Conservation (phyloP, 1,284 basidiomycete genomes). For the Tilletia walkeri region DNA sequence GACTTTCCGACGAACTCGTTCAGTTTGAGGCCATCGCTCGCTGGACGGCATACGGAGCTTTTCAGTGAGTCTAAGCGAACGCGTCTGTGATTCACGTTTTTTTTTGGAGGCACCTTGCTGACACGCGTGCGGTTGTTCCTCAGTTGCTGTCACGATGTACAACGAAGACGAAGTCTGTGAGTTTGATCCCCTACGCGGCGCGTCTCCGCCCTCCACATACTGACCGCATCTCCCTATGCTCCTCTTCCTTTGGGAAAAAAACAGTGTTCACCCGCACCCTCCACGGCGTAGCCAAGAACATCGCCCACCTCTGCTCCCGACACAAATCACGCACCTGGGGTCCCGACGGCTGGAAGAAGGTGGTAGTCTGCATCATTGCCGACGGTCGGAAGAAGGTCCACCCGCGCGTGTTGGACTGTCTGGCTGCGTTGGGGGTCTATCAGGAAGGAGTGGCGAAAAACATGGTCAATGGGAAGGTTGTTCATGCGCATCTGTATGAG, state of each 20-base stretch:
- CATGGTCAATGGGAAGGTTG: slow-evolving; percentile 78
- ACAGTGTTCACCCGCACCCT: slow-evolving; percentile 82
- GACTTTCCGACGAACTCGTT: slow-evolving; percentile 81
- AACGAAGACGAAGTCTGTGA: slow-evolving; percentile 80
- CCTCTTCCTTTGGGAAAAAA: not conserved
- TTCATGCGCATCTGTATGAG: slow-evolving; percentile 92
- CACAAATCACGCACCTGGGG: slow-evolving; percentile 96
- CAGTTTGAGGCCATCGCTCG: slow-evolving; percentile 79
- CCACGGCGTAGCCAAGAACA: slow-evolving; percentile 81
- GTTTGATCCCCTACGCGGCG: not conserved
- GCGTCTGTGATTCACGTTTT: not conserved
- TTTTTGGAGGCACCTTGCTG: not conserved
- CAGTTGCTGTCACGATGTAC: slow-evolving; percentile 72
- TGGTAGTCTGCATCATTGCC: slow-evolving; percentile 69
- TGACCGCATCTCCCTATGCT: too few relatives aligned
- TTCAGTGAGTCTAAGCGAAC: slow-evolving; percentile 59
- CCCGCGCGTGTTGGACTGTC: slow-evolving; percentile 87
- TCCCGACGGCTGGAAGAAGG: slow-evolving; percentile 91
- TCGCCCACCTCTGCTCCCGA: slow-evolving; percentile 70
- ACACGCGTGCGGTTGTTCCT: not conserved
- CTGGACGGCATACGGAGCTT: slow-evolving; percentile 78
- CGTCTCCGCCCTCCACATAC: not conserved
- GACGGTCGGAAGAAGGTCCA: slow-evolving; percentile 90
- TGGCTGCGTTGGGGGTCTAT: slow-evolving; percentile 62
- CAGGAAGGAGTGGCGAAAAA: slow-evolving; percentile 80